Evolutionary conservation across 2,329 filamentous ascomycete genomes (phyloP), one percentile per base, ranked within the genome.

Genomic region (Orbilia brochopaga): DNA sequence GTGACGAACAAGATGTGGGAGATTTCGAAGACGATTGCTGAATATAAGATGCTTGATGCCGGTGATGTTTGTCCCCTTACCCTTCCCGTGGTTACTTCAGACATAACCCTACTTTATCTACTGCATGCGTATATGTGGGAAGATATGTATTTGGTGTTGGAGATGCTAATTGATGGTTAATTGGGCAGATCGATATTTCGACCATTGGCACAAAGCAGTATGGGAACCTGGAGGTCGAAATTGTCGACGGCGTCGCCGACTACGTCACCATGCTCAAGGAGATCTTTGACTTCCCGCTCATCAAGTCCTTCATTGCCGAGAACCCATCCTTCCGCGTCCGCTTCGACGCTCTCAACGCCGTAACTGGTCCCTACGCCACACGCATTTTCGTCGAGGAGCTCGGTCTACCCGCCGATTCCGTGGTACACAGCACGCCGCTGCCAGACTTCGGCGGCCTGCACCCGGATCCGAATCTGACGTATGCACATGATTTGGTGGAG

Each of bases 1-100:
- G 91, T 99, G 75, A 99, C 94, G 76, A 95, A 99, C 87, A 96
- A 96, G 84, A 97, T 99, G 80, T 97, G 86, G 83, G 91, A 93
- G 77, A 87, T 88, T 73, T 93, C 93, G 77, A 97, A 97, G 85
- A 87, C 85, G 74, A 85, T 99, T 77, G 90, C 87, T 50, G 91
- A 89, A 56, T 99, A 97, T 86, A 96, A 97, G 83, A 89, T 96
- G 76, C 86, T 90, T 77, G 87, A 91, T 76, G 90, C 97, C 74
- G 89, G 90, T 62, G 88, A 96, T 75, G 82, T 99, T 60, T 57
- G 72, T 51, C 19, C 21, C 27, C 46, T 15, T 58, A 23, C 48
- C 24, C 23, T 24, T 11, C 19, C 10, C n/a, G n/a, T n/a, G n/a
- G n/a, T n/a, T n/a, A n/a, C n/a, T n/a, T n/a, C n/a, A n/a, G n/a